phyloP scores from a whole-genome alignment of 2,329 filamentous ascomycete species.

The Xylaria sp. region DNA sequence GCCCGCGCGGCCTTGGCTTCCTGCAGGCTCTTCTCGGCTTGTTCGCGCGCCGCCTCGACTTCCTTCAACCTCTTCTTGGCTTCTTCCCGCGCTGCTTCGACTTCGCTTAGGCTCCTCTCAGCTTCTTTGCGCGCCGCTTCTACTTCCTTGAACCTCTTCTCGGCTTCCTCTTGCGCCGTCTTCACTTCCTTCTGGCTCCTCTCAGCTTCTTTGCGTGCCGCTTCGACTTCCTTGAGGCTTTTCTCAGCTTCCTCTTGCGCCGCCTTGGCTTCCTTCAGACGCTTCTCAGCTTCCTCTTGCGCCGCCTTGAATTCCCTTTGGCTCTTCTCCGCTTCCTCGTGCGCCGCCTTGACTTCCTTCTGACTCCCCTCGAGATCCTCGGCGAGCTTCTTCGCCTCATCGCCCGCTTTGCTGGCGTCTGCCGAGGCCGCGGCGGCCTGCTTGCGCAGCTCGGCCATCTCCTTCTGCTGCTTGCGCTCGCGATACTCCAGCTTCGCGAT shows the following conservation, averaged over 20 bases:
- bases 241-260: no score
- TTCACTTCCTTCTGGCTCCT: background rate
- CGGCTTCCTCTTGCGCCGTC: no score
- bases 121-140: background rate
- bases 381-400: background rate
- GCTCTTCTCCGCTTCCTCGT: no score
- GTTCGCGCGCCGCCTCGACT: background rate
- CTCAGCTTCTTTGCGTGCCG: background rate
- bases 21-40: constrained; percentile 1
- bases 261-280: background rate
- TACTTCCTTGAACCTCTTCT: background rate
- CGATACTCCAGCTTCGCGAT: constrained; percentile 17
- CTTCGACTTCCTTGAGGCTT: background rate
- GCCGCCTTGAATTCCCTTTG: background rate
- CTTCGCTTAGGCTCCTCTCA: no score
- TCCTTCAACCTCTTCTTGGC: no score
- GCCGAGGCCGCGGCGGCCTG: background rate
- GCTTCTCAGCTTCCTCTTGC: background rate
- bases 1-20: no score
- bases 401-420: background rate
- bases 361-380: background rate
- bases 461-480: constrained; percentile 10
- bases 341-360: background rate
- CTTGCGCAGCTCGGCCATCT: constrained; percentile 2
- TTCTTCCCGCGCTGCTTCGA: no score